Conservation (phyloP, 768 basidiomycete genomes). For the Leccinum variicolor region DNA sequence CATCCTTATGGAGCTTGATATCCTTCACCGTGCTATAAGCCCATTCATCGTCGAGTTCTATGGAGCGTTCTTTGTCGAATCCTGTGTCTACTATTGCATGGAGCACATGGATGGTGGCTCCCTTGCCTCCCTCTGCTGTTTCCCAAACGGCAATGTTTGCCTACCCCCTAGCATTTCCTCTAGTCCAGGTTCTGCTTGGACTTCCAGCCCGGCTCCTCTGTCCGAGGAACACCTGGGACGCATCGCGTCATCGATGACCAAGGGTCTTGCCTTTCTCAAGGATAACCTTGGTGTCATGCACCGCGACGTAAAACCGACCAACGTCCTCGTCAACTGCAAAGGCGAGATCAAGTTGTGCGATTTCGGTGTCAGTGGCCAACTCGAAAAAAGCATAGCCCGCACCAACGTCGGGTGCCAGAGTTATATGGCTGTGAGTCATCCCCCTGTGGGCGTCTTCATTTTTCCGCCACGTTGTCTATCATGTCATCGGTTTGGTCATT, state of each 20-base stretch:
- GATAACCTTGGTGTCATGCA: constrained; percentile 90
- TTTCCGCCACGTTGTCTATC: constrained; percentile 1
- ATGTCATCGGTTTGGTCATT: background rate
- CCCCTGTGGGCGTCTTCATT: constrained; percentile 1
- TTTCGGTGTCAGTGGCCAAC: constrained; percentile 97
- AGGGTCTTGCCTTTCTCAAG: constrained; percentile 92
- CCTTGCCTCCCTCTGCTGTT: constrained; percentile 69
- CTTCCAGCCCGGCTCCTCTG: constrained; percentile 37
- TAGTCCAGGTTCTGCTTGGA: constrained; percentile 33
- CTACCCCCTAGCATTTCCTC: constrained; percentile 32
- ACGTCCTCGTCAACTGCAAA: constrained; percentile 84
- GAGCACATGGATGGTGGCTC: constrained; percentile 99
- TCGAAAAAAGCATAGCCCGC: constrained; percentile 94
- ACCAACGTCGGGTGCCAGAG: constrained; percentile 99
- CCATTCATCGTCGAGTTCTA: constrained; percentile 98
- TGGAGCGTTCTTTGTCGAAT: constrained; percentile 98
- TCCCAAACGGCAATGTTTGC: constrained; percentile 38
- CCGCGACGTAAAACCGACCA: constrained; percentile 89
- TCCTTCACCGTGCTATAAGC: constrained; percentile 89
- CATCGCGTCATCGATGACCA: constrained; percentile 79
- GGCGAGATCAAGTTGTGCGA: constrained; percentile 95
- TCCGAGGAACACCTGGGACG: constrained; percentile 79
- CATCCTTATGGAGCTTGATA: constrained; percentile 98
- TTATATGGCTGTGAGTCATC: constrained; percentile 87
- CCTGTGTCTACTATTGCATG: constrained; percentile 99